These are phyloP conservation scores for Carpinus viminea DNA, from an alignment of 306 rosid species.

Conservation along the genomic window DNA sequence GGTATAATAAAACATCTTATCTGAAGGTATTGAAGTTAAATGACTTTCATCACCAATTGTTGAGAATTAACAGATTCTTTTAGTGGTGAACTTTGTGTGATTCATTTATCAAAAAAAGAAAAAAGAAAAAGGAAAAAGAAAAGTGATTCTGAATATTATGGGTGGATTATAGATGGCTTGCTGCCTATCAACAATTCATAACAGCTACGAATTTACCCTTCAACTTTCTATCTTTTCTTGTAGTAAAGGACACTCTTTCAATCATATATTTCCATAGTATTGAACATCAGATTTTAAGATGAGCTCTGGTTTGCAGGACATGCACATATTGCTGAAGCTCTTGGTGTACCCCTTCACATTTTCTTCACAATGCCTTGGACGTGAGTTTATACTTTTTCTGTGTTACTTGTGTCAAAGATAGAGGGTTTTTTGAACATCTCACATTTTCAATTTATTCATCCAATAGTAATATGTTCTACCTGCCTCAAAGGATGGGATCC, in stretches of 20 bases:
- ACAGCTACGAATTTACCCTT: conserved; percentile 6
- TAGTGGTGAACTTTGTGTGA: neutral
- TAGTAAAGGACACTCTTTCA: conserved; percentile 8
- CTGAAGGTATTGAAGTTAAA: conserved; percentile 15
- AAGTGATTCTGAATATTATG: neutral
- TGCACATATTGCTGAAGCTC: conserved; percentile 91
- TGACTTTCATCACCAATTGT: conserved; percentile 12
- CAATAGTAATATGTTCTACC: too few relatives aligned
- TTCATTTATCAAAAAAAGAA: neutral
- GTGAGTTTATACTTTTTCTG: conserved; percentile 53
- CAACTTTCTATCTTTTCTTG: neutral
- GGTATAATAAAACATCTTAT: neutral
- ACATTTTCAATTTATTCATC: neutral
- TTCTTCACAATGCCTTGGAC: conserved; percentile 99
- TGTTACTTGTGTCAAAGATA: conserved; percentile 3
- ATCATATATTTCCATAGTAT: conserved; percentile 16
- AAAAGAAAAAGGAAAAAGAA: too few relatives aligned
- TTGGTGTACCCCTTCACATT: conserved; percentile 92
- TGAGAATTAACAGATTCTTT: neutral
- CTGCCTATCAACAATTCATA: conserved; percentile 2
- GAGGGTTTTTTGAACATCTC: neutral
- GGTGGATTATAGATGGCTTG: neutral
- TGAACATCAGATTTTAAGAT: conserved; percentile 18
- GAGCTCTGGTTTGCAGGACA: conserved; percentile 69
- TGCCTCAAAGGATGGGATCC: neutral